Base-by-base conservation (phyloP, 805 yeast species). In the Suhomyces kilbournensis region DNA sequence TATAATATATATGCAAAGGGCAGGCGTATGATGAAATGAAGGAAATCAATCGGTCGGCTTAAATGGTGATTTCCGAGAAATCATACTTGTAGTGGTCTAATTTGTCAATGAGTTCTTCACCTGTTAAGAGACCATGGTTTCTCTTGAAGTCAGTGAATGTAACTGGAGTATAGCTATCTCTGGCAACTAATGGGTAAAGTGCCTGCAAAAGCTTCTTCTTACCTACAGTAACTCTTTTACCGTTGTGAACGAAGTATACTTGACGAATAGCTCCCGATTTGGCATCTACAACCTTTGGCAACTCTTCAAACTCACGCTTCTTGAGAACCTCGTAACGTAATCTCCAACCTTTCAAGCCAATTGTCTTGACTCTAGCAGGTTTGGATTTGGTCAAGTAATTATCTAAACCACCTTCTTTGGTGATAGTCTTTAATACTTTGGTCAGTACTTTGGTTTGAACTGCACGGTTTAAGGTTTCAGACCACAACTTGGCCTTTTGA, bases 361-460 rank as follows among this genome's bases (percentile, higher is more conserved):
- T 74, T 67, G 94, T 96, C 74, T 94, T 94, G 58, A 90, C 77
- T 73, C 99, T 80, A 2, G 96, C 96, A 5, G 96, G 77, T 59
- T 88, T 90, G 54, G 91, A 96, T 70, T 94, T 94, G 43, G 84
- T 79, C 55, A 94, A 70, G 66, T 94, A 94, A 57, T 85, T 85
- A 66, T 94, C 99, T 52, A 94, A 76, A 4, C 99, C 99, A 56
- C 99, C 99, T 68, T 93, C 98, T 61, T 84, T 89, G 53, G 89
- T 86, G 53, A 94, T 86, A 0, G 97, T 91, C 62, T 85, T 83
- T 64, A 94, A 77, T 5, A 91, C 97, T 54, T 85, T 81, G 4
- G 97, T 81, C 7, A 91, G 85, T 34, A 91, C 83, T 54, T 79
- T 83, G 50, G 90, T 68, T 47, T 75, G 74, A 44, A 91, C 68